These are phyloP conservation scores for Kwoniella bestiolae DNA, from an alignment of 768 basidiomycete genomes.

Conservation along the genomic window DNA sequence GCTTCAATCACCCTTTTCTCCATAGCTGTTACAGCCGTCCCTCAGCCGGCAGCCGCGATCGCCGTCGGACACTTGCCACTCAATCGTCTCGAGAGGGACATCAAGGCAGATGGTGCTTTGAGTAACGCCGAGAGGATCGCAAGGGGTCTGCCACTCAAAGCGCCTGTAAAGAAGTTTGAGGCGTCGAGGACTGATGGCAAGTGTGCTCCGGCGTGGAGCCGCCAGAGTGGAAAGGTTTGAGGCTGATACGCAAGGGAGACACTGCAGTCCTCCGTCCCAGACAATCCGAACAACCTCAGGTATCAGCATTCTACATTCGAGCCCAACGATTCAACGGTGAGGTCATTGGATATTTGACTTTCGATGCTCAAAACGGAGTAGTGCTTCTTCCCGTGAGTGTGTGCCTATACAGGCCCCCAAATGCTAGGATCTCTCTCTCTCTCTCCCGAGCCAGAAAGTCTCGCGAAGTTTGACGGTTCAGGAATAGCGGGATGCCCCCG, in stretches of 20 bases:
- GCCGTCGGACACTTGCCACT: too few species aligned
- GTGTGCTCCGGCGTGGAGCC: background rate
- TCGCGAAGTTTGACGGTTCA: too few species aligned
- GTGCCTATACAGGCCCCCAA: too few species aligned
- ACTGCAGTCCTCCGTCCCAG: background rate
- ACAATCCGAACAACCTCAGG: background rate
- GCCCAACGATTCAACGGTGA: too few species aligned
- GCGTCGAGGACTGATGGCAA: background rate
- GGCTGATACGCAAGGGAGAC: background rate
- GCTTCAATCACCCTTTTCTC: background rate
- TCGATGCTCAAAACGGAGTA: background rate
- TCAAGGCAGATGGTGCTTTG: too few species aligned
- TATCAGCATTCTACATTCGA: background rate
- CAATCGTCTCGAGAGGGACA: too few species aligned
- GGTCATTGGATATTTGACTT: background rate
- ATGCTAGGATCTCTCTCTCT: too few species aligned
- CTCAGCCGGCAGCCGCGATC: too few species aligned
- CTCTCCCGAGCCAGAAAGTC: too few species aligned
- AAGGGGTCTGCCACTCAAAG: constrained; percentile 7
- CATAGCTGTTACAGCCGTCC: too few species aligned
- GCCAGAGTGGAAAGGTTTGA: too few species aligned
- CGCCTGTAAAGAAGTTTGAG: constrained; percentile 7
- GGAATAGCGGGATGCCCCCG: too few species aligned
- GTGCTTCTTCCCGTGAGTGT: background rate
- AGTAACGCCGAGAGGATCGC: constrained; percentile 9